A percentile compares a stretch with the other conserved stretches of the same genome.
phyloP scores from a whole-genome alignment of 2,329 filamentous ascomycete species.

The Colletotrichum melonis region DNA sequence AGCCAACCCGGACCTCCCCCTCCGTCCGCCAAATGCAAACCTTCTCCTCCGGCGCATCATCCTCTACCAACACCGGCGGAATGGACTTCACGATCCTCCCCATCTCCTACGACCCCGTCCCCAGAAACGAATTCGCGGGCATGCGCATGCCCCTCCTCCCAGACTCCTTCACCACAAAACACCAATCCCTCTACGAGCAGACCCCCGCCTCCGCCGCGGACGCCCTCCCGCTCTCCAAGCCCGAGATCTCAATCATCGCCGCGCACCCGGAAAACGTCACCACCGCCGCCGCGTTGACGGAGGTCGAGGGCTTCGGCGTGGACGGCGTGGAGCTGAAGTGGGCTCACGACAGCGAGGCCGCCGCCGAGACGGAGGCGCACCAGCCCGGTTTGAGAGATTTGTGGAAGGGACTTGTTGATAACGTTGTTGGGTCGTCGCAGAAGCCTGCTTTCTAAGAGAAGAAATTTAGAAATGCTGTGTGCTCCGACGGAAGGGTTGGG shows the following conservation, averaged over 20 bases:
- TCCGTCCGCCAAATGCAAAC: constrained; percentile 70
- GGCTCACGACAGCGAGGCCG: constrained; percentile 50
- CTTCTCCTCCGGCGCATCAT: constrained; percentile 60
- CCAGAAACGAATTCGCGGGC: constrained; percentile 48
- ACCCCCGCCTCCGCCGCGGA: constrained; percentile 44
- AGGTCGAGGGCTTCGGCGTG: constrained; percentile 68
- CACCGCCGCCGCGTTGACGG: constrained; percentile 62
- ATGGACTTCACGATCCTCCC: constrained; percentile 68
- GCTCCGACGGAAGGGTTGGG: neutral
- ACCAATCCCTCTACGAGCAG: constrained; percentile 51
- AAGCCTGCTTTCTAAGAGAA: constrained; percentile 20
- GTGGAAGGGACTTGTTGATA: constrained; percentile 68
- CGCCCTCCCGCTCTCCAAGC: constrained; percentile 47
- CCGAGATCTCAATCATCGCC: constrained; percentile 67
- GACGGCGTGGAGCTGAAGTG: constrained; percentile 68
- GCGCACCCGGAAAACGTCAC: constrained; percentile 65
- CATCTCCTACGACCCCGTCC: constrained; percentile 47
- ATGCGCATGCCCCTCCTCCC: constrained; percentile 70
- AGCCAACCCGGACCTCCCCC: constrained; percentile 49
- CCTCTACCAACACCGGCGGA: constrained; percentile 44
- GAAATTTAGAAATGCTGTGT: too few relatives aligned
- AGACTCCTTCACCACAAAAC: constrained; percentile 63
- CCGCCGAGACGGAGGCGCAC: constrained; percentile 45
- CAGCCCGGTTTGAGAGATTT: constrained; percentile 60
- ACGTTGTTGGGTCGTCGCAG: constrained; percentile 47